These are phyloP conservation scores for Osmanthus fragrans DNA, from an alignment of 257 asterid species.

Conservation along the genomic window DNA sequence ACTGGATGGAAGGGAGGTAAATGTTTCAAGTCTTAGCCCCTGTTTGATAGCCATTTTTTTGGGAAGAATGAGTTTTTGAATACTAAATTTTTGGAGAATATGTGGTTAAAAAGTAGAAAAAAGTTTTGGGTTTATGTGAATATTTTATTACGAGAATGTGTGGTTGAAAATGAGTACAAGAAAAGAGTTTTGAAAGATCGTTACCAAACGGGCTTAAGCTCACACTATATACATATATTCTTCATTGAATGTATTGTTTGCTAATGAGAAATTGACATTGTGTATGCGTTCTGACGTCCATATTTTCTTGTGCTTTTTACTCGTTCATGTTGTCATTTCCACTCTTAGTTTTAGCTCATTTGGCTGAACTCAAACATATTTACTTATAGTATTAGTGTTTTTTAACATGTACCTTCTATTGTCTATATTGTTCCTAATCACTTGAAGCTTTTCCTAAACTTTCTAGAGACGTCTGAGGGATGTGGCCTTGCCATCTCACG, in stretches of 20 bases:
- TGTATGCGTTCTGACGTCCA: not conserved
- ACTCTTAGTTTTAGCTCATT: not conserved
- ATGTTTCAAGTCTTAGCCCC: not conserved
- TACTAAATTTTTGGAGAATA: too few species aligned
- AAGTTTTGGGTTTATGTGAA: too few species aligned
- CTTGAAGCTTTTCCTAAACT: not conserved
- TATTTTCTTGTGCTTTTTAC: not conserved
- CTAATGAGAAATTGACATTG: not conserved
- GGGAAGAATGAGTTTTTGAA: too few species aligned
- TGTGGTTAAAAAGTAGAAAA: too few species aligned
- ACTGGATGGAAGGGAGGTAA: constrained; percentile 84
- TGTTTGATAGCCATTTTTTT: too few species aligned
- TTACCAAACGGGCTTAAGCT: not conserved
- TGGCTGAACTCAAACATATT: not conserved
- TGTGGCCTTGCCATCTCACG: constrained; percentile 57
- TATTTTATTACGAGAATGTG: too few species aligned
- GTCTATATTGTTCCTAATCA: constrained; percentile 12
- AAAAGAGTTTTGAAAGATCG: too few species aligned
- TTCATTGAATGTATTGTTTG: not conserved
- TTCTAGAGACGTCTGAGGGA: constrained; percentile 76
- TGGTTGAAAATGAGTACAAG: too few species aligned
- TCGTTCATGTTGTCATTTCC: not conserved
- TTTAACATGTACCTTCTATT: not conserved
- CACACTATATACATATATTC: too few species aligned
- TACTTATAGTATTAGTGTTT: not conserved